Evolutionary conservation across 441 rosid species (phyloP).

Genomic region (Gossypium armourianum): DNA sequence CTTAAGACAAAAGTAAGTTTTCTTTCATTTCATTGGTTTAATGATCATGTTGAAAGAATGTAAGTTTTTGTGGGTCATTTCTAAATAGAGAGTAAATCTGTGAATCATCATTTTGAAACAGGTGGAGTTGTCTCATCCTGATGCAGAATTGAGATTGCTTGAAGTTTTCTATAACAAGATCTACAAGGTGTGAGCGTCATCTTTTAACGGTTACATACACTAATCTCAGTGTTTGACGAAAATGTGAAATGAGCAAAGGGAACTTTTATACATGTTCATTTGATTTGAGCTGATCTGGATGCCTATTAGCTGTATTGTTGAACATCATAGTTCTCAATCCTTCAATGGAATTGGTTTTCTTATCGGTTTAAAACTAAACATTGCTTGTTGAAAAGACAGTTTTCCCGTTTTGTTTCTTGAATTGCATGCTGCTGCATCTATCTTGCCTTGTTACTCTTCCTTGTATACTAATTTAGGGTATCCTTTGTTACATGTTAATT

Average conservation of each 20-base stretch:
- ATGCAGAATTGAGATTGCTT: constrained; percentile 39
- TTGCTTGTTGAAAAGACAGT: background rate
- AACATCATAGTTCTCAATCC: background rate
- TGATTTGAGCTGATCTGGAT: background rate
- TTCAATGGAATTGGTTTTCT: background rate
- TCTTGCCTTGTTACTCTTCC: background rate
- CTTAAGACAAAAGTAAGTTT: constrained; percentile 34
- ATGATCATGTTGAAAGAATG: background rate
- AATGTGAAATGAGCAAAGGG: background rate
- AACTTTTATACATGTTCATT: background rate
- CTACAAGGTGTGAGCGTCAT: constrained; percentile 29
- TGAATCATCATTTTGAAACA: background rate
- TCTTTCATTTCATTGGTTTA: background rate
- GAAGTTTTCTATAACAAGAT: constrained; percentile 46
- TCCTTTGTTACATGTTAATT: background rate
- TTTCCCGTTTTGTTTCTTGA: background rate
- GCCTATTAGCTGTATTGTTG: background rate
- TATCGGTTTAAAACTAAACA: background rate
- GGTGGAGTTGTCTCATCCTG: constrained; percentile 33
- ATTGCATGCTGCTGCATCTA: background rate
- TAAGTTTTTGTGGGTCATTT: background rate
- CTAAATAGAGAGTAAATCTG: background rate
- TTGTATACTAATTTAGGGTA: background rate
- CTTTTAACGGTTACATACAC: background rate
- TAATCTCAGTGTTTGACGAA: background rate